Base-by-base conservation (phyloP, 495 filamentous ascomycete genomes). In the Talaromyces nanjingensis region DNA sequence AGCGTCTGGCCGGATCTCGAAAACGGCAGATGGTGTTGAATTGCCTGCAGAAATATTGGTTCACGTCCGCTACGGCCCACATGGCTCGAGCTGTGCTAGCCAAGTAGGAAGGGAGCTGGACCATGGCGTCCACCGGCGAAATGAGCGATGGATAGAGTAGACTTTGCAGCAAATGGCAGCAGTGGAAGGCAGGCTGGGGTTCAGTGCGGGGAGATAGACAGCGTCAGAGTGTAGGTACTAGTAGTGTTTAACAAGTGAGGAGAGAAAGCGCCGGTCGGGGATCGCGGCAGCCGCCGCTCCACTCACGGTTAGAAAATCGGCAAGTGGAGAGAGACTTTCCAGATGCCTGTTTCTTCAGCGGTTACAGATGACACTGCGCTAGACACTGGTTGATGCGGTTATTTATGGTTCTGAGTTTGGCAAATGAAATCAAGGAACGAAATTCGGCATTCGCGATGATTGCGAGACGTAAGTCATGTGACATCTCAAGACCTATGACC, bases 231-330 rank as follows among this genome's bases (percentile, higher is more conserved):
- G 22, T 24, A n/a, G n/a, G n/a, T n/a, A n/a, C n/a, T n/a, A n/a
- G n/a, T n/a, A n/a, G n/a, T n/a, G n/a, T n/a, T n/a, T n/a, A n/a
- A n/a, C n/a, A n/a, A n/a, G n/a, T n/a, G n/a, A n/a, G n/a, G 27
- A 27, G 27, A 42, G 37, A 5, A 42, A 22, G 16, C 16, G 57
- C 6, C 57, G 22, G 31, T 24, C 34, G 34, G 59, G 59, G 59
- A 60, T 47, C 20, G 59, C 59, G 31, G 56, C 56, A 33, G 16
- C 2, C 24, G 16, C 4, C 9, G 18, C 60, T 62, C 60, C 60
- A 62, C 60, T 27, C 60, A 62, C 60, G 60, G 60, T 52, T 53
- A 62, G 45, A 49, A 62, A 52, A 22, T 62, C 60, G 60, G 60
- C 60, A 62, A 62, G 60, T 56, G 53, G 53, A 56, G 53, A 56